A percentile compares a stretch with the other conserved stretches of the same genome.
phyloP scores from a whole-genome alignment of 805 yeast genomes.

The Lipomyces orientalis region DNA sequence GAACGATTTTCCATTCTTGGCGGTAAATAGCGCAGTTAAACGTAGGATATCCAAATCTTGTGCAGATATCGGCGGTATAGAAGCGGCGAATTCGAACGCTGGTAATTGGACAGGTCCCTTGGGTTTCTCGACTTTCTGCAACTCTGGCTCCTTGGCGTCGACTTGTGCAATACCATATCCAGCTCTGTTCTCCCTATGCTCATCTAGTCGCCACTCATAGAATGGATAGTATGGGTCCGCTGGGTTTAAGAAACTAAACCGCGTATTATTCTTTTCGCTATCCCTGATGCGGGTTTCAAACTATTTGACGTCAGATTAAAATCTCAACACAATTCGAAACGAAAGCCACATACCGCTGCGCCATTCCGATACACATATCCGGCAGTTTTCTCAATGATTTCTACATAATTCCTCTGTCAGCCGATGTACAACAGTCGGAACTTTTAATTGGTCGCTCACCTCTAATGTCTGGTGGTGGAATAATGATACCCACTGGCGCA shows the following conservation, averaged over 20 bases:
- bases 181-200: conserved; percentile 44
- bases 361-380: conserved; percentile 75
- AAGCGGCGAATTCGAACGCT: conserved; percentile 43
- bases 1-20: conserved; percentile 60
- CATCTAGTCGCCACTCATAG: conserved; percentile 57
- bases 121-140: conserved; percentile 1
- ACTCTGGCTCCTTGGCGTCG: not conserved
- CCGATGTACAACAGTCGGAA: not conserved
- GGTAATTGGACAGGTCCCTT: conserved; percentile 41
- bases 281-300: conserved; percentile 65
- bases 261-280: conserved; percentile 54
- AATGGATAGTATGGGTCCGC: conserved; percentile 62
- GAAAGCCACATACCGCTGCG: conserved; percentile 40
- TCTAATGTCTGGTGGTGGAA: conserved; percentile 59
- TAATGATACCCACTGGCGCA: conserved; percentile 52
- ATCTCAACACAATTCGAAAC: not conserved
- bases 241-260: conserved; percentile 67
- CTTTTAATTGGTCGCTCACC: conserved; percentile 20
- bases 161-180: conserved; percentile 16
- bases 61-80: conserved; percentile 55
- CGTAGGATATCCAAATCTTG: conserved; percentile 73
- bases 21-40: conserved; percentile 70
- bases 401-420: conserved; percentile 44
- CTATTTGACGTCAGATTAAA: conserved; percentile 6
- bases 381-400: conserved; percentile 72